Evolutionary conservation across 73 alveolate genomes (phyloP).

Genomic region (Effrenium voratum): DNA sequence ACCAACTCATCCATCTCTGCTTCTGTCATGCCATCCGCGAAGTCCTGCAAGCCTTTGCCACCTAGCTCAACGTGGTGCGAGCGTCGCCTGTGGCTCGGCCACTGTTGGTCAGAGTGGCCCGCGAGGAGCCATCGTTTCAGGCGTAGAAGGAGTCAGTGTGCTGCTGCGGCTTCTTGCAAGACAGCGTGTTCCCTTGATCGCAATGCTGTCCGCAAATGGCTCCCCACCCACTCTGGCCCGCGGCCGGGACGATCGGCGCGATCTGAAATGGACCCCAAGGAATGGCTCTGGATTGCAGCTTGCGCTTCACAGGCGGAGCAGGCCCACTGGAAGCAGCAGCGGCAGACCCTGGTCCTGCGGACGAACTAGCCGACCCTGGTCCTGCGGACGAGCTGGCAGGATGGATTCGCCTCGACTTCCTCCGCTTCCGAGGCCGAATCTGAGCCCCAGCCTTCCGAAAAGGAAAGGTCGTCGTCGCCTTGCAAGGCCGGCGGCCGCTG

Average conservation of each 20-base stretch:
- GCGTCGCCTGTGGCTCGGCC: background rate
- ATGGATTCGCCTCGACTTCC: background rate
- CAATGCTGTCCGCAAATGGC: constrained; percentile 29
- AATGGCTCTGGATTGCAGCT: background rate
- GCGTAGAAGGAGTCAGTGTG: background rate
- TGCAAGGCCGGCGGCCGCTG: background rate
- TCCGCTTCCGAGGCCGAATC: background rate
- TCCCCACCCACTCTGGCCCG: constrained; percentile 14
- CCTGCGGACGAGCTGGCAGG: background rate
- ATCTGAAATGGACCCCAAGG: constrained; percentile 44
- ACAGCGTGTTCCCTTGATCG: background rate
- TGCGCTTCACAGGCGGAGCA: background rate
- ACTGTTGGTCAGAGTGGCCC: background rate
- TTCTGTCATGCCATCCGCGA: no score
- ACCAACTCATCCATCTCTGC: background rate
- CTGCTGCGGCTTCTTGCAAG: constrained; percentile 40
- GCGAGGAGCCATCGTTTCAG: constrained; percentile 43
- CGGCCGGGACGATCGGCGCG: background rate
- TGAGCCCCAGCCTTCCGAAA: background rate
- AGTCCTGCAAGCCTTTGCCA: background rate
- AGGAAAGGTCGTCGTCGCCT: background rate
- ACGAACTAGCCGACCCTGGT: background rate
- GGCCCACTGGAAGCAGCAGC: background rate
- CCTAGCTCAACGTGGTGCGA: constrained; percentile 25
- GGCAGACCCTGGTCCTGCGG: background rate